phyloP scores from a whole-genome alignment of 192 early-diverging fungal genomes.

The Borealophlyctis nickersoniae region DNA sequence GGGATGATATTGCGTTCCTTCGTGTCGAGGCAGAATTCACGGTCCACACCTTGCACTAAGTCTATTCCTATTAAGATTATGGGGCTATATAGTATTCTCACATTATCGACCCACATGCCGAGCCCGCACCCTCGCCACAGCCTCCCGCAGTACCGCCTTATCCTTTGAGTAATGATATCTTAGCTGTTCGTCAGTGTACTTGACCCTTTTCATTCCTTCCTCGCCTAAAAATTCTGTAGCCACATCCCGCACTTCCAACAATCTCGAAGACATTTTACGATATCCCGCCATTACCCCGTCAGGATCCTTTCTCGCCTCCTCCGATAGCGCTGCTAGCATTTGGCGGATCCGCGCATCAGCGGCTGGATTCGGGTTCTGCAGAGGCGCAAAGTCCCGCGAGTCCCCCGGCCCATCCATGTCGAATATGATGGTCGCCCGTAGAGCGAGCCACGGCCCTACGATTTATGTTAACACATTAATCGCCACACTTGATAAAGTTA shows the following conservation, averaged over 20 bases:
- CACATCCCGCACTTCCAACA: conserved; percentile 20
- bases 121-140: too few relatives aligned
- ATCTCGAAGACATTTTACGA: conserved; percentile 16
- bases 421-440: conserved; percentile 33
- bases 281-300: conserved; percentile 7
- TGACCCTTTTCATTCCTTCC: neutral
- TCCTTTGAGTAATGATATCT: conserved; percentile 41
- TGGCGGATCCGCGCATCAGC: neutral
- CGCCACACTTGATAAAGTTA: too few relatives aligned
- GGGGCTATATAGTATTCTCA: too few relatives aligned
- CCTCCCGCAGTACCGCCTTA: too few relatives aligned
- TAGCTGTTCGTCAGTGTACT: conserved; percentile 25
- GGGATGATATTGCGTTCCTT: too few relatives aligned
- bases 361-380: conserved; percentile 20
- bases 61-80: too few relatives aligned
- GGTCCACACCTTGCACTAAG: too few relatives aligned
- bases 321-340: conserved; percentile 12
- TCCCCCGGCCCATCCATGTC: conserved; percentile 22
- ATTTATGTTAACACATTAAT: too few relatives aligned
- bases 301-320: conserved; percentile 14
- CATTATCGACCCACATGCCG: too few relatives aligned
- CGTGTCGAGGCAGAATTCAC: too few relatives aligned
- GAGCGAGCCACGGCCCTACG: conserved; percentile 41
- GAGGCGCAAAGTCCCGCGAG: neutral
- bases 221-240: conserved; percentile 15